Base-by-base conservation (phyloP, 2,329 filamentous ascomycete species). In the Aspergillus sp. region DNA sequence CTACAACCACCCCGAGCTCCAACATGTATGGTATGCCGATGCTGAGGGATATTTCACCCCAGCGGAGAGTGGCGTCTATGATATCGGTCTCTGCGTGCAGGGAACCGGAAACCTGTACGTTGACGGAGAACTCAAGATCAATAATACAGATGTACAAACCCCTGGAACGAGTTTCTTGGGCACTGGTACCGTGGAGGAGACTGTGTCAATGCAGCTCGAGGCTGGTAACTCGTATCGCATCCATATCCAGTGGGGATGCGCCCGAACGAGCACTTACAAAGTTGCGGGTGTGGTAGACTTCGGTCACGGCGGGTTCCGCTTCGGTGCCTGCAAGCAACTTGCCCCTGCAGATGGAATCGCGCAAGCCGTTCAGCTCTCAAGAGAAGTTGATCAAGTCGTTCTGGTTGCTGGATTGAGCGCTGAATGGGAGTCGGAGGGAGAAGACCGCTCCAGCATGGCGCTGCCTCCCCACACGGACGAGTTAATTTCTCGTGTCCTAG, bases 391-490 rank as follows among this genome's bases (percentile, higher is more conserved):
- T 57, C 89, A 93, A 69, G 90, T 93, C 52, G 83, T 95, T 61
- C 80, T 95, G 56, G 90, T 90, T 69, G 88, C 87, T 1, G 91
- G 91, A 1, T 82, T 94, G 52, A 93, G 92, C 68, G 84, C 84
- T 39, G 90, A 94, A 69, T 94, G 90, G 89, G 90, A 94, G 73
- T 88, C 87, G 0, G 90, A 93, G 77, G 90, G 89, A 36, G 81
- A 85, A 42, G 85, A 87, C 66, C 82, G 85, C 57, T 75, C 78
- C 10, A 77, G 79, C 69, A 85, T 86, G 84, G 81, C 85, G 59
- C 75, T 87, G 1, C 85, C 85, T 49, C 81, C 76, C 7, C 79
- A 75, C 65, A 82, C 80, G 58, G 83, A 87, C 67, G 80, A 81
- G 51, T 77, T 87, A 54, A 90, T 94, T 66, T 72, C 81, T 12